Evolutionary conservation across 2,329 filamentous ascomycete genomes (phyloP).

Genomic region (Pyrenophora tritici-repentis): DNA sequence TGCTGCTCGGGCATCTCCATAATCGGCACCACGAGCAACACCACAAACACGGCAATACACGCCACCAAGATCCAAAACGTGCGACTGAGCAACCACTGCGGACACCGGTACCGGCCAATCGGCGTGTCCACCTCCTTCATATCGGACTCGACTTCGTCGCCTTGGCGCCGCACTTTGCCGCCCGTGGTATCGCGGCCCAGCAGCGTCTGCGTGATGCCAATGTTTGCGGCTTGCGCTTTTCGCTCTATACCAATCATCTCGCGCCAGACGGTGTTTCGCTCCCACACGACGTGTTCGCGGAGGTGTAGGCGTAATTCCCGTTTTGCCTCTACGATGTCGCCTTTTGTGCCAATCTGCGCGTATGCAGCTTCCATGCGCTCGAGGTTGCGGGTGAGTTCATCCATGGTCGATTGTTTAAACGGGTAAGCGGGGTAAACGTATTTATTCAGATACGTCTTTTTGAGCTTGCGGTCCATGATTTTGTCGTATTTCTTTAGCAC

Average conservation of each 20-base stretch:
- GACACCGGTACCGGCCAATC: conserved; percentile 74
- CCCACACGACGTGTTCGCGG: conserved; percentile 97
- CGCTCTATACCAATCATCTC: conserved; percentile 98
- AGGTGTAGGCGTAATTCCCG: conserved; percentile 88
- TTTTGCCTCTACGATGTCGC: conserved; percentile 75
- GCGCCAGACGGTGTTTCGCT: conserved; percentile 97
- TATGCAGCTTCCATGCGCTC: conserved; percentile 77
- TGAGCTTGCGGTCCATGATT: conserved; percentile 81
- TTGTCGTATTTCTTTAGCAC: conserved; percentile 99
- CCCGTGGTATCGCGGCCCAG: conserved; percentile 75
- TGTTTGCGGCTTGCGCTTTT: conserved; percentile 89
- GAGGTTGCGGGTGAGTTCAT: conserved; percentile 73
- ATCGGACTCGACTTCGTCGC: conserved; percentile 72
- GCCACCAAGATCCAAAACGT: conserved; percentile 77
- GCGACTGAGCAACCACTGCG: conserved; percentile 80
- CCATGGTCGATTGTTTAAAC: conserved; percentile 75
- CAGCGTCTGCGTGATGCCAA: conserved; percentile 77
- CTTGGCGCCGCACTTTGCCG: conserved; percentile 74
- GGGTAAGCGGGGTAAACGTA: conserved; percentile 79
- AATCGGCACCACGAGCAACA: conserved; percentile 76
- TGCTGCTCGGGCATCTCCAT: conserved; percentile 89
- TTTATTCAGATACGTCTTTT: conserved; percentile 73
- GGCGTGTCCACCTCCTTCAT: conserved; percentile 78
- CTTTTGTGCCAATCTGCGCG: conserved; percentile 78
- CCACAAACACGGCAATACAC: conserved; percentile 73